Conservation (phyloP, 129 eudicot genomes). For the Escallonia rubra region DNA sequence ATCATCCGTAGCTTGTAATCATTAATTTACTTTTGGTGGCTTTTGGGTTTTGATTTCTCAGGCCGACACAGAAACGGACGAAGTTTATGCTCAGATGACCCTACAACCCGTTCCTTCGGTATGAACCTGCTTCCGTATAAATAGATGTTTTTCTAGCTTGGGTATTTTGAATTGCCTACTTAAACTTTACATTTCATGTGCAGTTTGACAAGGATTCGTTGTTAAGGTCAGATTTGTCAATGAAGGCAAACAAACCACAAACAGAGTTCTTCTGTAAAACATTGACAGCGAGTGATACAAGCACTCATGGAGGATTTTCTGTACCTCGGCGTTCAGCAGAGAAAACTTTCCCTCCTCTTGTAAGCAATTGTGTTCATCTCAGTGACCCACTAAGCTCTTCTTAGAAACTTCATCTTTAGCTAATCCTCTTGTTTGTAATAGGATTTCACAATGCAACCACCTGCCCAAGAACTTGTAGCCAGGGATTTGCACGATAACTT, state of each 20-base stretch:
- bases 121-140: slow-evolving; percentile 5
- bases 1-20: background rate
- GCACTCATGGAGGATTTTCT: slow-evolving; percentile 99
- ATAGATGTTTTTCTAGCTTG: background rate
- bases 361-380: slow-evolving; percentile 15
- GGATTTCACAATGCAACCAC: slow-evolving; percentile 97
- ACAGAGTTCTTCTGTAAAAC: slow-evolving; percentile 93
- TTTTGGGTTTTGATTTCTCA: slow-evolving; percentile 18
- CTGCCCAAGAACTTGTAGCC: slow-evolving; percentile 93
- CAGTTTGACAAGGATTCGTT: slow-evolving; percentile 94
- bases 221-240: slow-evolving; percentile 78
- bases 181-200: slow-evolving; percentile 12
- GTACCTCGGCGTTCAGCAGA: slow-evolving; percentile 99
- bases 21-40: background rate
- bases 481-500: slow-evolving; percentile 79
- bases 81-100: slow-evolving; percentile 98
- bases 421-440: slow-evolving; percentile 5
- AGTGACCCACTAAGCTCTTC: background rate
- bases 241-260: slow-evolving; percentile 80
- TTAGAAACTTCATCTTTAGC: background rate
- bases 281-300: slow-evolving; percentile 97
- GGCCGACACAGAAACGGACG: slow-evolving; percentile 99
- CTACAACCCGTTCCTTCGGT: slow-evolving; percentile 95
- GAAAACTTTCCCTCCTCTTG: slow-evolving; percentile 88
- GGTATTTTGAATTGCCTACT: background rate